Conservation (phyloP, 176 grass and related monocot species). For the Hyparrhenia diplandra region DNA sequence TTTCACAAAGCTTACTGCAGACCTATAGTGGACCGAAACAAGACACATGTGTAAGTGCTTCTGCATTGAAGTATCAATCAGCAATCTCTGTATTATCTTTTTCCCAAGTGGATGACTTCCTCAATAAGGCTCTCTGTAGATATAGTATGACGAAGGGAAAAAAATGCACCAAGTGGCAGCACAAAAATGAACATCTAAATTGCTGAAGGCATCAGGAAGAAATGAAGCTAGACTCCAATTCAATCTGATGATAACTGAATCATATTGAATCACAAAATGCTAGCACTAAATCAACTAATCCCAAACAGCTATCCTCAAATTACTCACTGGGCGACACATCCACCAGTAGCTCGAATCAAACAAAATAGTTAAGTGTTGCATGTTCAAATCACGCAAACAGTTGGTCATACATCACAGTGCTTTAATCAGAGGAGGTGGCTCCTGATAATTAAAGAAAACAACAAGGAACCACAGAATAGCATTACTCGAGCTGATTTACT, state of each 20-base stretch:
- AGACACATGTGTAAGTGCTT: neutral
- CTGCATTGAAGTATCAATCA: neutral
- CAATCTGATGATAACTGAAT: neutral
- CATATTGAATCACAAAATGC: neutral
- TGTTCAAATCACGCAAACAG: no score
- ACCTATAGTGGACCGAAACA: slow-evolving; percentile 46
- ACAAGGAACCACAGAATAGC: no score
- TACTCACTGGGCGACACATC: neutral
- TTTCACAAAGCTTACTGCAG: slow-evolving; percentile 81
- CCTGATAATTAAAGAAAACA: no score
- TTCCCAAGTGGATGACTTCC: neutral
- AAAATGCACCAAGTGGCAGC: neutral
- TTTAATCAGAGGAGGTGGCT: no score
- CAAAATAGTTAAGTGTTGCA: neutral
- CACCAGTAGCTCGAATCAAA: neutral
- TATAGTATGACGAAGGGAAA: slow-evolving; percentile 13
- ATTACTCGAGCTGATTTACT: no score
- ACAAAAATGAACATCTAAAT: neutral
- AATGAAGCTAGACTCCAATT: neutral
- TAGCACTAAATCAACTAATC: neutral
- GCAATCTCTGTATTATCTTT: neutral
- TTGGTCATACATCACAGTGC: no score
- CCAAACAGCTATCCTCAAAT: neutral
- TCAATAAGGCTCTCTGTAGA: slow-evolving; percentile 39
- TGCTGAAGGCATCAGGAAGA: neutral